phyloP scores from a whole-genome alignment of 805 yeast genomes.

The Tetrapisispora arboricola region DNA sequence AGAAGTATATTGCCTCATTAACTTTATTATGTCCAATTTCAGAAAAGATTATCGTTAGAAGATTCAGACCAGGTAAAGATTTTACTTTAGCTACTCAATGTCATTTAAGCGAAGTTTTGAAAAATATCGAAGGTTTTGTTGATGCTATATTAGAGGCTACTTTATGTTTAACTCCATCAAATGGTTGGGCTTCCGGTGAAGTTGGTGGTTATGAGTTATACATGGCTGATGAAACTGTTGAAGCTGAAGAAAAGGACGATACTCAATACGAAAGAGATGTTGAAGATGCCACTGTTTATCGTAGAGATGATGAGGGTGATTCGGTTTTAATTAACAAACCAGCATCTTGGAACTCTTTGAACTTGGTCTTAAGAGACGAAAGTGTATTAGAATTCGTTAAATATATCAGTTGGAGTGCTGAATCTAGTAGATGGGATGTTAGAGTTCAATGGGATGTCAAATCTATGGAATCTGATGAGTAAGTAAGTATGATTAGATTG shows the following conservation, averaged over 20 bases:
- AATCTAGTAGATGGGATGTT: conserved; percentile 90
- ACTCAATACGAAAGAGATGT: conserved; percentile 33
- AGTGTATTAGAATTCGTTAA: conserved; percentile 85
- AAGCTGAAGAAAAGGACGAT: conserved; percentile 30
- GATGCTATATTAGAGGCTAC: conserved; percentile 67
- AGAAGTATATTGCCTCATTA: conserved; percentile 54
- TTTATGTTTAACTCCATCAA: conserved; percentile 66
- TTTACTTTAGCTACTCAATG: conserved; percentile 74
- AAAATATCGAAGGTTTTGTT: conserved; percentile 21
- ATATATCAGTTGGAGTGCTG: conserved; percentile 79
- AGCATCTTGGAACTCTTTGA: conserved; percentile 75
- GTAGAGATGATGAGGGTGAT: conserved; percentile 48
- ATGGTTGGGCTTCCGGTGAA: conserved; percentile 82
- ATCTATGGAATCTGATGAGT: conserved; percentile 32
- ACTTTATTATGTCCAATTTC: conserved; percentile 54
- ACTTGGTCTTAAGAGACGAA: conserved; percentile 71
- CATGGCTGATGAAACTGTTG: conserved; percentile 51
- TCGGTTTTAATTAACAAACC: conserved; percentile 70
- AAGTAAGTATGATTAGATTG: neutral
- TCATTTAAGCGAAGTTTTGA: conserved; percentile 33
- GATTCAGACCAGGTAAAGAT: conserved; percentile 93
- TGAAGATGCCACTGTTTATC: conserved; percentile 84
- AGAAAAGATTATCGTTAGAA: conserved; percentile 62
- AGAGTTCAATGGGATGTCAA: conserved; percentile 69
- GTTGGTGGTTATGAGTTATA: conserved; percentile 90